Base-by-base conservation (phyloP, 495 filamentous ascomycete genomes). In the Neurospora hispaniola region DNA sequence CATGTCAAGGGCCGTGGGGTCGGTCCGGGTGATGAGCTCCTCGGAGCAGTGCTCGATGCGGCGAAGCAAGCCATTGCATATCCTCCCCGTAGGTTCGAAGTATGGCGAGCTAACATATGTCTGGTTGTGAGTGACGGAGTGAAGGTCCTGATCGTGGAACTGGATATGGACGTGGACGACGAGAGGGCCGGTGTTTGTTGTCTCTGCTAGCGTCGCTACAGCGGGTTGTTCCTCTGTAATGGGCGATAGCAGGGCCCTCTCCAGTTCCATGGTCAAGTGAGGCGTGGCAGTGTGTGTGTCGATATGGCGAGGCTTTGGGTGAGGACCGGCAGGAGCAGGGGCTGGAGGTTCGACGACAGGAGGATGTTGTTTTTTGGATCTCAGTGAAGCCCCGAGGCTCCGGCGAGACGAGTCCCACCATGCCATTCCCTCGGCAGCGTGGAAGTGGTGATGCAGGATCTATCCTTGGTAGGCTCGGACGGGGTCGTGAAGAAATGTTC, bases 41-140 rank as follows among this genome's bases (percentile, higher is more conserved):
- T 84, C 71, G 48, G 79, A 82, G 74, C 83, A 85, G 72, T 84
- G 84, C 74, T 85, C 82, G 43, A 85, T 81, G 54, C 84, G 83
- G 43, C 83, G 81, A 27, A 85, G 73, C 9, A 86, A 76, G 4
- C 82, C 84, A 31, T 82, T 79, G 69, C 81, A 83, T 66, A 85
- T 76, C 71, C 76, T 76, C 71, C 81, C 79, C 70, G 75, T 83
- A 68, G 83, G 80, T 40, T 79, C 74, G 41, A 86, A 81, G 3
- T 70, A 75, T 1, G 80, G 76, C 2, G 84, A 85, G 71, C 80
- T 78, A 40, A 76, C 80, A 73, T 86, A 86, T 70, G 77, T 82
- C 44, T 81, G 78, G 70, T 42, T 78, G 74, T 85, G 82, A 66
- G 54, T 35, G 20, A 73, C 74, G 20, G 80, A 77, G 23, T 79